Evolutionary conservation across 805 yeast genomes (phyloP).

Genomic region (Saccharomyces paradoxus): DNA sequence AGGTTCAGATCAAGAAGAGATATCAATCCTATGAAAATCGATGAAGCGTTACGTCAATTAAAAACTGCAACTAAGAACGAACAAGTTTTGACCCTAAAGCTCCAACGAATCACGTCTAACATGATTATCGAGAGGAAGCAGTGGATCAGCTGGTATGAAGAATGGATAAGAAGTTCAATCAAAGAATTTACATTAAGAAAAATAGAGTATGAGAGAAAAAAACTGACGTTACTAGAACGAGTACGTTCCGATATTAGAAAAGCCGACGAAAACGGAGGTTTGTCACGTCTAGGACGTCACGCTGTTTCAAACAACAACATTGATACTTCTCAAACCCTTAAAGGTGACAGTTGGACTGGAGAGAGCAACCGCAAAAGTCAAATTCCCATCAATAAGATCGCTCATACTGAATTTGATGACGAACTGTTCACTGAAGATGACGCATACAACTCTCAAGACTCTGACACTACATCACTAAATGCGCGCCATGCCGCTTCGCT

Average conservation of each 20-base stretch:
- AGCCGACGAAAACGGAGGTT: conserved; percentile 71
- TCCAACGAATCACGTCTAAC: conserved; percentile 76
- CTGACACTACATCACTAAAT: conserved; percentile 38
- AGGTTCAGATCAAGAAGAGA: conserved; percentile 64
- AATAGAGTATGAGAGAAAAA: conserved; percentile 81
- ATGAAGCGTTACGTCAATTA: conserved; percentile 74
- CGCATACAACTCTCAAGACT: not conserved
- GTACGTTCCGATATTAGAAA: conserved; percentile 64
- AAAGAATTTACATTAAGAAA: conserved; percentile 56
- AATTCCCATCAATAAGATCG: conserved; percentile 11
- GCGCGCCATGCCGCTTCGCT: conserved; percentile 79
- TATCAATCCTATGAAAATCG: conserved; percentile 80
- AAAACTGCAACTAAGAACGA: conserved; percentile 74
- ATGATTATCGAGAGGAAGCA: conserved; percentile 59
- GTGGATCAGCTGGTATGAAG: conserved; percentile 51
- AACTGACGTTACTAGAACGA: conserved; percentile 62
- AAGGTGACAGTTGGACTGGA: conserved; percentile 56
- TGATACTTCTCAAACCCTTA: conserved; percentile 36
- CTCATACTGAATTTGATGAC: conserved; percentile 23
- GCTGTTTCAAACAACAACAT: conserved; percentile 25
- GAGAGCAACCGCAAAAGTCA: conserved; percentile 33
- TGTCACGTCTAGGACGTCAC: conserved; percentile 61
- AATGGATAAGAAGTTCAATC: conserved; percentile 44
- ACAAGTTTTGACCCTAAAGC: conserved; percentile 65
- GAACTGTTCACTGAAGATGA: conserved; percentile 19